Conservation (phyloP, 257 asterid genomes). For the Solanum bulbocastanum region DNA sequence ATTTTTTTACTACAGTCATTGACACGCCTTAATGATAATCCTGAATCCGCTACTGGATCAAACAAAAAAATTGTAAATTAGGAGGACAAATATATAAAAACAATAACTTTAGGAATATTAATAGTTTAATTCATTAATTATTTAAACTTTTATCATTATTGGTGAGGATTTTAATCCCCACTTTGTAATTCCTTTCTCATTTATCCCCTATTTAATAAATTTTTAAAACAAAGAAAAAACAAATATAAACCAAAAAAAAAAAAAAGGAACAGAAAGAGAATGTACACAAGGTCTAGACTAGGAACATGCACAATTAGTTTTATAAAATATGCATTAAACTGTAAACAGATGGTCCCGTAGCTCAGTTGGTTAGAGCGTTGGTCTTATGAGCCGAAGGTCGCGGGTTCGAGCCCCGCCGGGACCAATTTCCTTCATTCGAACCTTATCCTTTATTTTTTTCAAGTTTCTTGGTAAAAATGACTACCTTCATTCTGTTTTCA, state of each 20-base stretch:
- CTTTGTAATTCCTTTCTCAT: neutral
- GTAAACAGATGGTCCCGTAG: slow-evolving; percentile 45
- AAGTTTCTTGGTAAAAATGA: no score
- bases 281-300: no score
- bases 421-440: slow-evolving; percentile 13
- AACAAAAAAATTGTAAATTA: neutral
- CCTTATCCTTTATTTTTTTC: no score
- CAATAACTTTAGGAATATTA: neutral
- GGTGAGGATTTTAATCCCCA: neutral
- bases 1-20: no score
- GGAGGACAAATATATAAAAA: neutral
- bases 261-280: neutral
- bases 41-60: no score
- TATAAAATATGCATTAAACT: accelerated
- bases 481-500: no score
- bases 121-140: neutral
- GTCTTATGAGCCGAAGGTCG: slow-evolving; percentile 99
- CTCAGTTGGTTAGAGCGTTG: slow-evolving; percentile 99
- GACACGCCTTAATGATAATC: no score
- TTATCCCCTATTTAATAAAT: neutral
- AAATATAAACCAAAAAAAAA: neutral
- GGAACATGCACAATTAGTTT: no score
- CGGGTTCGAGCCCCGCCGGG: slow-evolving; percentile 99
- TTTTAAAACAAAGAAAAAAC: neutral
- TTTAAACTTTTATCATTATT: neutral